Conservation (phyloP, 139 green algal species). For the Nannochloris sp. region DNA sequence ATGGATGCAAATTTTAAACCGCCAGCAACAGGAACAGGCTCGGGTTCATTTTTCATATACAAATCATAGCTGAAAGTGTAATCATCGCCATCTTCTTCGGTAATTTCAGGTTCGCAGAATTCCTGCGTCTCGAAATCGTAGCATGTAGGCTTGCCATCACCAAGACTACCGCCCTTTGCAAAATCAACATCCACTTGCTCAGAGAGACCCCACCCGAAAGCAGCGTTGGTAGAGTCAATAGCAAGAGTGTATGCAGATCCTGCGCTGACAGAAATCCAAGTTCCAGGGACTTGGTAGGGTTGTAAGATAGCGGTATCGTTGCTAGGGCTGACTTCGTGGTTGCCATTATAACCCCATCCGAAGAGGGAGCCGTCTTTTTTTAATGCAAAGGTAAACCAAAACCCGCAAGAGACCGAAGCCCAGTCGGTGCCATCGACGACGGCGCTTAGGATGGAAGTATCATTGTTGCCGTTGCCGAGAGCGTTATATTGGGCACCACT, state of each 20-base stretch:
- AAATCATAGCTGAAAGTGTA: neutral
- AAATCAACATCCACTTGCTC: constrained; percentile 1
- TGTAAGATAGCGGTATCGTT: neutral
- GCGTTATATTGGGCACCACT: neutral
- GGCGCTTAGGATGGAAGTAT: neutral
- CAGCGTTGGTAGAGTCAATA: neutral
- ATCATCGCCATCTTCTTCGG: neutral
- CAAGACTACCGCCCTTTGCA: neutral
- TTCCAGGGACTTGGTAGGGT: neutral
- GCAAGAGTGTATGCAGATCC: constrained; percentile 2
- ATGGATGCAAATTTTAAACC: neutral
- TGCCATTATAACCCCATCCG: neutral
- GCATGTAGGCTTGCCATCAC: neutral
- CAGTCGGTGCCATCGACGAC: neutral
- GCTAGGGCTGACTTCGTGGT: neutral
- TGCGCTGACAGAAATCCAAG: neutral
- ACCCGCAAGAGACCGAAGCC: neutral
- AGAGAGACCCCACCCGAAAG: constrained; percentile 3
- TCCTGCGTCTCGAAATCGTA: neutral
- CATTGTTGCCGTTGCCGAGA: neutral
- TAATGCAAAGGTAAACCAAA: neutral
- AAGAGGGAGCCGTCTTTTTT: neutral
- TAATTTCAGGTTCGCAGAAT: neutral
- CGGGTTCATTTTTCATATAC: neutral
- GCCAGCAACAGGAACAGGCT: constrained; percentile 3